Evolutionary conservation across 2,329 filamentous ascomycete genomes (phyloP), one percentile per base, ranked within the genome.

Genomic region (Colletotrichum abscissum): DNA sequence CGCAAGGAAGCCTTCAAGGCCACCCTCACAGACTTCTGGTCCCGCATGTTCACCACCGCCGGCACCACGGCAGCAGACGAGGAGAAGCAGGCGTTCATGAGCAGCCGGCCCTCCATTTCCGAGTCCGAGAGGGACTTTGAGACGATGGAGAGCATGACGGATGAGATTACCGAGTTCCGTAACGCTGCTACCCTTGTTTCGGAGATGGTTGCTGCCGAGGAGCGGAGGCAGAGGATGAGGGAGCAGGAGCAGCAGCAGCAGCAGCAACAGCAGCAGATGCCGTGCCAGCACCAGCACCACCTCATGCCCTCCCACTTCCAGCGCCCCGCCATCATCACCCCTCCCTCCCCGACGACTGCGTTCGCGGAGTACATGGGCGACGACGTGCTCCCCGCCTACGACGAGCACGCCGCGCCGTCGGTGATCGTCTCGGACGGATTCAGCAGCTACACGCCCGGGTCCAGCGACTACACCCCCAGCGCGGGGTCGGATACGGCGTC

Each of bases 81-180:
- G 72, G 84, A 85, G 76, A 84, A 85, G 77, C 79, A 82, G 52
- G 79, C 79, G 11, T 79, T 82, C 54, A 73, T 81, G 70, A 38
- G 46, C 73, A 76, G 69, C 71, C 75, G 33, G 6, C 79, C 55
- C 74, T 62, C 64, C 66, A 76, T 63, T 19, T 57, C 54, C 8
- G 52, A 78, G 35, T 49, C 42, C 0, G 73, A 76, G 26, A 28
- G 38, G 19, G 60, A 63, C 2, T 63, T 63, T 12, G 60, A 63
- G 6, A 63, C 42, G 19, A 72, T 76, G 7, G 77, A 79, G 12
- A 84, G 84, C 3, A 86, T 88, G 83, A 85, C 86, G 75, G 83
- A 87, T 76, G 86, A 88, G 76, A 83, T 89, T 74, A 83, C 85
- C 3, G 81, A 84, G 62, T 86, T 89, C 78, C 83, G 86, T 2